These are phyloP conservation scores for Zostera marina DNA, from an alignment of 116 monocot genomes.

Conservation along the genomic window DNA sequence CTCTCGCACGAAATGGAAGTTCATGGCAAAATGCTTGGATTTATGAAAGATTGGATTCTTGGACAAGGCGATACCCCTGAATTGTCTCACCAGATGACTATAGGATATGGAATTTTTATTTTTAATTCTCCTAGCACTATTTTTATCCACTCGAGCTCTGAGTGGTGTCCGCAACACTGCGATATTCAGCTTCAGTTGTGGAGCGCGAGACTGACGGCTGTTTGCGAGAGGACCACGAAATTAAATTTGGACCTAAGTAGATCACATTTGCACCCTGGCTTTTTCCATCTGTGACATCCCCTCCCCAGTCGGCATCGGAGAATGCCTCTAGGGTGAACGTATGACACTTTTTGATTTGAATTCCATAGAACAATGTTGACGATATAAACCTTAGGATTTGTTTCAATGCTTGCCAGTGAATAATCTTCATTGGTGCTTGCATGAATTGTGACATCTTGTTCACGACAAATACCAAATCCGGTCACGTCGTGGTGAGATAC, in stretches of 20 bases:
- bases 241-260: not conserved
- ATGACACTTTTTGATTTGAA: rapidly evolving
- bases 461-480: not conserved
- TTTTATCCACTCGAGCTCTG: no score
- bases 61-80: no score
- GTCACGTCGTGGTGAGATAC: not conserved
- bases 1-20: no score
- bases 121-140: no score
- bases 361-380: not conserved
- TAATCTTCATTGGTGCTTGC: not conserved
- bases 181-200: not conserved
- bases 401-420: not conserved
- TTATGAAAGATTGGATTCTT: no score
- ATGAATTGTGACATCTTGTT: not conserved
- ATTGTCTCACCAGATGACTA: no score
- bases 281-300: no score
- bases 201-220: not conserved
- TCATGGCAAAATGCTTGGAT: no score
- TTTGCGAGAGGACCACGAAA: conserved; percentile 1
- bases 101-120: no score
- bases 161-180: not conserved
- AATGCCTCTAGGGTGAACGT: not conserved
- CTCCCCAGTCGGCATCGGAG: not conserved
- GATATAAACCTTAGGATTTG: not conserved
- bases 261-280: not conserved